Evolutionary conservation across 2,329 filamentous ascomycete species (phyloP), one percentile per base, ranked within the genome.

Genomic region (Claviceps capensis): DNA sequence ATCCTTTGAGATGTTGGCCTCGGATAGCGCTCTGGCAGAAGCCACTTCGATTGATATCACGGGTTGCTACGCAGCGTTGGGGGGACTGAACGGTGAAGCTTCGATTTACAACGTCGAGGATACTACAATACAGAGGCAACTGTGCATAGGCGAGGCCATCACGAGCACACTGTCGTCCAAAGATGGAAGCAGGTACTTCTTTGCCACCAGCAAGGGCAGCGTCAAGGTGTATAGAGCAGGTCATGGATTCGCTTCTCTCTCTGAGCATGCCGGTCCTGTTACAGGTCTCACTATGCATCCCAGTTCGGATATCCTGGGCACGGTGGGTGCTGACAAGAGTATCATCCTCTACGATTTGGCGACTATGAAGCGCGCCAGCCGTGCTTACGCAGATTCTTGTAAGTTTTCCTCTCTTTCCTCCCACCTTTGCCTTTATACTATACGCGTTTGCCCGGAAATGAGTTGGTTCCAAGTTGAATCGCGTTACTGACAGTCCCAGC

Each of bases 261-360:
- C 77, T n/a, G 83, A 86, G 50, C 93, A 98, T 67, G 86, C 89
- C 22, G 91, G 90, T 4, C 76, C 86, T 52, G 85, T 82, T 1
- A 93, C 83, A 8, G 84, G 80, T 5, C 68, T 98, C 53, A 82
- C 88, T 38, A 64, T 90, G 7, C 93, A 98, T 65, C 88, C 93
- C 1, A 85, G 86, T 57, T 86, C 85, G 41, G 80, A 85, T 50
- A 81, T 98, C 52, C 66, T 96, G 47, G 91, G 87, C 2, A 95
- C 91, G 0, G 86, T 93, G 37, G 90, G 91, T 48, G 78, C 82
- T 1, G 93, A 98, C 67, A 96, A 95, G 78, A 91, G 86, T 67
- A 89, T 95, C 62, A 81, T 90, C 2, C 81, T 97, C 56, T 96
- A 97, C 67, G 88, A 97, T 58, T 68, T 96, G 41, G 67, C 75